Base-by-base conservation (phyloP, 257 asterid species). In the Solanum commersonii region DNA sequence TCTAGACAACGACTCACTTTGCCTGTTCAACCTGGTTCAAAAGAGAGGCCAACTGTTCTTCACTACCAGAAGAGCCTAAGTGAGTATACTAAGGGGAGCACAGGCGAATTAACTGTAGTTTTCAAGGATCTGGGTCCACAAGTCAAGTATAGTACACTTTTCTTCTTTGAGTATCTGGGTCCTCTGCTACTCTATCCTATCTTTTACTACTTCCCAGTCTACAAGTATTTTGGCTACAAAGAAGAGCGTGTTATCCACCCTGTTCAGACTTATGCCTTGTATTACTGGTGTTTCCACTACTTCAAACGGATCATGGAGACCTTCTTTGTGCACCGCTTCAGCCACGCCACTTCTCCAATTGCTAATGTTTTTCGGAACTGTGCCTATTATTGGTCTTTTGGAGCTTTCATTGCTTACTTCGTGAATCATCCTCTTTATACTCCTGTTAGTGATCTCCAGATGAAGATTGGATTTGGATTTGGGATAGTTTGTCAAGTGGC, bases 331-430 rank as follows among this genome's bases (percentile, higher is more conserved):
- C 99, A 97, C 90, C 98, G 96, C 11, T 97, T 97, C 90, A 96
- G 99, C 94, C 99, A 97, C 87, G 99, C 99, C 44, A 96, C 99
- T 8, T 97, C 99, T n/a, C 99, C 99, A 14, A 85, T 97, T 84
- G 90, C 98, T 5, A 96, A 97, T 79, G 99, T 95, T 49, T 97
- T 96, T 82, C 92, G 99, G 8, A 97, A 97, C 94, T 97, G 99
- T 87, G 96, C 98, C 65, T 96, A 97, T 89, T 97, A 97, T 91
- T 97, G 99, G 99, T 94, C 95, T 89, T 97, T 96, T 88, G 99
- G 98, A 84, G 91, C 95, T 89, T 93, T 92, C 90, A 90, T 97
- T 76, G 99, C 99, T 49, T 97, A 96, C 89, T 96, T 89, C 82
- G 97, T 94, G 90, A 97, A 97, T 90, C 99, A 96, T 89, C 99